phyloP scores from a whole-genome alignment of 495 filamentous ascomycete species.

The Letharia columbiana region DNA sequence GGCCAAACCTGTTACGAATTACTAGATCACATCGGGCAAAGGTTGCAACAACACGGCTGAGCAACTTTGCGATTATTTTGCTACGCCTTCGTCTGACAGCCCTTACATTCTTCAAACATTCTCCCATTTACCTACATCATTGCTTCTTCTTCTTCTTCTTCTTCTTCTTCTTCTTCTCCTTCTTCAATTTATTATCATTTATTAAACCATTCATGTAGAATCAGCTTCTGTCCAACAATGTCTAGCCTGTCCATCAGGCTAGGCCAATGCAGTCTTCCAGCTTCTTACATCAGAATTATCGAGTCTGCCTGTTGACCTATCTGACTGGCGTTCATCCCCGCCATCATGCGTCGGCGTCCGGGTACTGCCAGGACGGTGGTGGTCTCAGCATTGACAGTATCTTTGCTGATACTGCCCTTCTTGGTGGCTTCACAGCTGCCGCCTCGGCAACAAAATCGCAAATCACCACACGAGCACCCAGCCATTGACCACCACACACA shows the following conservation, averaged over 20 bases:
- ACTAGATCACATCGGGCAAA: not conserved
- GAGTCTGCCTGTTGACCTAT: conserved; percentile 12
- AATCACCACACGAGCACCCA: conserved; percentile 29
- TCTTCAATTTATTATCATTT: no score
- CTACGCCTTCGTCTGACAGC: not conserved
- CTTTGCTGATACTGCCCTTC: conserved; percentile 45
- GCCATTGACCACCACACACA: conserved; percentile 29
- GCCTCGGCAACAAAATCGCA: conserved; percentile 36
- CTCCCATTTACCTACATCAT: not conserved
- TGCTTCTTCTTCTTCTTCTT: no score
- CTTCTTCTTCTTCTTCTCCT: no score
- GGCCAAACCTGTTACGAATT: not conserved
- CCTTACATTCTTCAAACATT: not conserved
- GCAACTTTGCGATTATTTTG: not conserved
- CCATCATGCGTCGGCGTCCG: conserved; percentile 30
- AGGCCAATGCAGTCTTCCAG: not conserved
- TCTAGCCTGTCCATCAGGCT: not conserved
- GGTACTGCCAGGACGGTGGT: conserved; percentile 34
- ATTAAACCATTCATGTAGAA: no score
- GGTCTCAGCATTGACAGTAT: conserved; percentile 38
- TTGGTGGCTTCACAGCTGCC: conserved; percentile 49
- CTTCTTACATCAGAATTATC: not conserved
- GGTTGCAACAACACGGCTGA: not conserved
- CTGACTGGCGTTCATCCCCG: conserved; percentile 4
- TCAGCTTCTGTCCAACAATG: not conserved